Percentiles rank a stretch among this genome's conserved stretches.
Evolutionary conservation across 2,329 filamentous ascomycete species (phyloP).

Genomic region (Xylariomycetidae sp.): DNA sequence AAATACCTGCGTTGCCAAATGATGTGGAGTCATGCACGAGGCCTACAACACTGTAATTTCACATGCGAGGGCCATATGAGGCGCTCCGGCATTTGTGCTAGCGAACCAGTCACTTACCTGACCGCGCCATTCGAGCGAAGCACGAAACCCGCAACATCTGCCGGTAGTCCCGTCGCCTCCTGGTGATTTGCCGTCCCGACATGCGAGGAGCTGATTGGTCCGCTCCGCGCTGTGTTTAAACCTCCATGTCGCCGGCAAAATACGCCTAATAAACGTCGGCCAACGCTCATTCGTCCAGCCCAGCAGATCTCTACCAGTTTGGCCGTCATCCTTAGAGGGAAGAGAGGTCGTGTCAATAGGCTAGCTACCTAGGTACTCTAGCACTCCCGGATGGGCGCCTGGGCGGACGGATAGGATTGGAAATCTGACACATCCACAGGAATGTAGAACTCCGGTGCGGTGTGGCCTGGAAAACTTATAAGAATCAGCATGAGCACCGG

Average conservation of each 20-base stretch:
- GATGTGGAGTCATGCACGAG: no score
- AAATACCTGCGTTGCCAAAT: no score
- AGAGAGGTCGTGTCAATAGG: background rate
- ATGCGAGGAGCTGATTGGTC: no score
- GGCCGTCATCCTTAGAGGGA: slow-evolving; percentile 4
- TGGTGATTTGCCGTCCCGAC: no score
- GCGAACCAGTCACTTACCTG: no score
- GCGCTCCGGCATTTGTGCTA: no score
- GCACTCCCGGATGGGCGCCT: background rate
- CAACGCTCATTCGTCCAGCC: slow-evolving; percentile 13
- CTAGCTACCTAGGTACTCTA: background rate
- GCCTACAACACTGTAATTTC: no score
- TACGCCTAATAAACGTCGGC: slow-evolving; percentile 11
- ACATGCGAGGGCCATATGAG: no score
- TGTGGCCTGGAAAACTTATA: background rate
- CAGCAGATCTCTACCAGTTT: slow-evolving; percentile 5
- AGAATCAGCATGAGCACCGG: no score
- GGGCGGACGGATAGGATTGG: background rate
- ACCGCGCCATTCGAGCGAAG: no score
- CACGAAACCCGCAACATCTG: no score
- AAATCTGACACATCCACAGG: slow-evolving; percentile 5
- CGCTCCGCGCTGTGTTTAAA: slow-evolving; percentile 49
- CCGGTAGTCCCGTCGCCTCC: no score
- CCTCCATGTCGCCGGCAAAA: slow-evolving; percentile 20
- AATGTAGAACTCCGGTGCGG: background rate